Base-by-base conservation (phyloP, 495 filamentous ascomycete genomes). In the Penicillium odoratum region DNA sequence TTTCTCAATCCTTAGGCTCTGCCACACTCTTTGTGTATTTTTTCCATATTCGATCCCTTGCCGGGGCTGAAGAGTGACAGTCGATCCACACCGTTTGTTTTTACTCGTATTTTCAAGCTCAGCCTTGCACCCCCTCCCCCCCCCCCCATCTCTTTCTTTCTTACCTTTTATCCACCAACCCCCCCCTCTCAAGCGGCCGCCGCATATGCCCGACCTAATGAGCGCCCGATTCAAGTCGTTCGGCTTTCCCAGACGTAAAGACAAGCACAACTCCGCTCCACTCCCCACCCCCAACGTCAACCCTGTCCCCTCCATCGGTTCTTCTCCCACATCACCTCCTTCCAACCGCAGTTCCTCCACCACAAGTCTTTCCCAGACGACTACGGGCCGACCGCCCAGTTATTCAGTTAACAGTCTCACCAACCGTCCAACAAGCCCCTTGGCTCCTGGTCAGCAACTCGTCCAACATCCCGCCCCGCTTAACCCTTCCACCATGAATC, bases 391-490 rank as follows among this genome's bases (percentile, higher is more conserved):
- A 64, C 89, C 89, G 57, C 89, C 89, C 18, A 92, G 88, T 73
- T 91, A 92, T 70, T 82, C 82, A 56, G 71, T 76, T 57, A 83
- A 84, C 7, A 40, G n/a, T 33, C 30, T 33, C 38, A 40, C 13
- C 56, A 83, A 83, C 51, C 81, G 85, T 61, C 81, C 83, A 51
- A 77, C 75, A 43, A 82, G 79, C 61, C 81, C 85, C 33, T 75
- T 84, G 73, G 83, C 74, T 48, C 85, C 74, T 66, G 80, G 63
- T 70, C 76, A 76, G 54, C 81, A 84, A 69, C 82, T 88, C 72
- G 77, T 81, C 62, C 86, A 87, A 63, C 87, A 88, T 54, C 87
- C 87, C 58, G 85, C 86, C 55, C 83, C 89, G 55, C 83, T 91
- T 68, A 89, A 89, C 66, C 90, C 86, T 65, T 63, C 74, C 46